phyloP scores from a whole-genome alignment of 2,329 filamentous ascomycete genomes.

The Aspergillus sp. region DNA sequence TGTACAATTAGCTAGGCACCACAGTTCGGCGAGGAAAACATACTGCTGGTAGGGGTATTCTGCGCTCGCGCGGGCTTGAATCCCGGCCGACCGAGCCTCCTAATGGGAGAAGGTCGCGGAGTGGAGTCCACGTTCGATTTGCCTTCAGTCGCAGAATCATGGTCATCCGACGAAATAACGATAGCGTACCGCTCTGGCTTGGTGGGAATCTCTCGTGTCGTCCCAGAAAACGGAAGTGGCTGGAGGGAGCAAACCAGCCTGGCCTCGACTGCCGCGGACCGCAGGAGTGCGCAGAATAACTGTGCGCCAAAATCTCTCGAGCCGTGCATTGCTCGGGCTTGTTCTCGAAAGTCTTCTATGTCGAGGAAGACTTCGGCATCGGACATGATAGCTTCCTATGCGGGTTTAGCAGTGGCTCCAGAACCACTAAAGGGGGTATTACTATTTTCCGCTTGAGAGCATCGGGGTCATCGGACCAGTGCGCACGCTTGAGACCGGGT shows the following conservation, averaged over 20 bases:
- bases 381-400: slow-evolving; percentile 60
- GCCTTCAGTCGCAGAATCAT: slow-evolving; percentile 37
- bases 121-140: slow-evolving; percentile 20
- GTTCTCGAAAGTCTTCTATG: slow-evolving; percentile 71
- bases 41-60: slow-evolving; percentile 28
- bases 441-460: slow-evolving; percentile 61
- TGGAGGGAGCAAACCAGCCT: slow-evolving; percentile 91
- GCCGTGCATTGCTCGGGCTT: slow-evolving; percentile 72
- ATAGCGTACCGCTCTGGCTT: slow-evolving; percentile 45
- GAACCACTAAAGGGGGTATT: slow-evolving; percentile 23
- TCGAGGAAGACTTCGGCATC: slow-evolving; percentile 72
- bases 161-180: slow-evolving; percentile 41
- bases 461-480: slow-evolving; percentile 74
- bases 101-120: slow-evolving; percentile 25
- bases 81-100: slow-evolving; percentile 43
- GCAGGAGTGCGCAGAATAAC: slow-evolving; percentile 84
- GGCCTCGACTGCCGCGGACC: slow-evolving; percentile 78
- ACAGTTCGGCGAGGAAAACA: not conserved
- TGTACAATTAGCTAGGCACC: slow-evolving; percentile 23
- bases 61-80: slow-evolving; percentile 32
- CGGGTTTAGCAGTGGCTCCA: slow-evolving; percentile 20
- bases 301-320: slow-evolving; percentile 91
- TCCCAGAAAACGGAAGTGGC: slow-evolving; percentile 69
- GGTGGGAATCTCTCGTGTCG: slow-evolving; percentile 48
- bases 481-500: slow-evolving; percentile 68